Percentiles rank a stretch among this genome's conserved stretches.
phyloP scores from a whole-genome alignment of 768 basidiomycete genomes.

The Pleurotus eryngii region DNA sequence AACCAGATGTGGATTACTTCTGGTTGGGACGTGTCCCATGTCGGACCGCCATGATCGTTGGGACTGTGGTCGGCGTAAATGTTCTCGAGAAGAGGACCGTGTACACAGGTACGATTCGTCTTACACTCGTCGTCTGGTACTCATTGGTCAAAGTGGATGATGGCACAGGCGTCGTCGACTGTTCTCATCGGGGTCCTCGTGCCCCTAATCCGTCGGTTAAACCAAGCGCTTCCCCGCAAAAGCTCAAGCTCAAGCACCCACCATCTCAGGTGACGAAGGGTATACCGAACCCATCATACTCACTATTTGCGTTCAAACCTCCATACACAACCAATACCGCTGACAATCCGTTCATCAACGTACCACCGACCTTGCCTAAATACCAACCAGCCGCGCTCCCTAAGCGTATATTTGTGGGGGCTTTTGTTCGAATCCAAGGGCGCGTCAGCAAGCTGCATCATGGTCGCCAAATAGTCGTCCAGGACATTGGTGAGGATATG shows the following conservation, averaged over 20 bases:
- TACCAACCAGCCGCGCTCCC: conserved; percentile 14
- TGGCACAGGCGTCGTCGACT: conserved; percentile 72
- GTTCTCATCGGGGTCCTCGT: conserved; percentile 39
- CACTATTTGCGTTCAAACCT: neutral
- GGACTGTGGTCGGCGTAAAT: conserved; percentile 61
- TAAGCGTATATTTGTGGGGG: conserved; percentile 31
- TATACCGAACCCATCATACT: neutral
- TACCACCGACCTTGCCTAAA: no score
- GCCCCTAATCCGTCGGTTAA: no score
- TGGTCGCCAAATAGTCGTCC: conserved; percentile 43
- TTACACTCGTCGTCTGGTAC: neutral
- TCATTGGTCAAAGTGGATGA: conserved; percentile 58
- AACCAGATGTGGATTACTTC: conserved; percentile 55
- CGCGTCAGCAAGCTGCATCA: conserved; percentile 37
- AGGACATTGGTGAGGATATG: conserved; percentile 42
- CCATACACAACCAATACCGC: no score
- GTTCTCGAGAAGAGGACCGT: conserved; percentile 55
- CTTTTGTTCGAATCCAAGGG: conserved; percentile 45
- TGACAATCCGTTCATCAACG: no score
- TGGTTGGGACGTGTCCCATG: conserved; percentile 75
- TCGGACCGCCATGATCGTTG: conserved; percentile 57
- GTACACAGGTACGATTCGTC: conserved; percentile 48
- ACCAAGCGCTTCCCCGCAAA: no score
- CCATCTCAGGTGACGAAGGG: neutral
- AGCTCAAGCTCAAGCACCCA: no score